Conservation (phyloP, 148 eudicot species). For the Fagopyrum homotropicum region DNA sequence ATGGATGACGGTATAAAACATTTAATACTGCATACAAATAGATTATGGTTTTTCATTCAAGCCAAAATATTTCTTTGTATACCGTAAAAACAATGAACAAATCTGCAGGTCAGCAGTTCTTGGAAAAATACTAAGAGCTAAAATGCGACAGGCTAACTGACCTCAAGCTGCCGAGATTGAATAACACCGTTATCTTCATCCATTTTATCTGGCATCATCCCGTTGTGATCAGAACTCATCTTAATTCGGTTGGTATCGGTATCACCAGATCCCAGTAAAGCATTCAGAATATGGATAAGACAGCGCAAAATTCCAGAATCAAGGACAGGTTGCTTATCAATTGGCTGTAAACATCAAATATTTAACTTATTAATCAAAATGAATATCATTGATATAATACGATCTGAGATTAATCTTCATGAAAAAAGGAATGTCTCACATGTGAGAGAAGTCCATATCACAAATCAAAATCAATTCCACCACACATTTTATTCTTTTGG, state of each 20-base stretch:
- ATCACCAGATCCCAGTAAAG: constrained; percentile 67
- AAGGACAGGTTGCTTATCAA: constrained; percentile 92
- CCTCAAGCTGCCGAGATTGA: constrained; percentile 70
- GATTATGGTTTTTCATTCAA: neutral
- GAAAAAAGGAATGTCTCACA: neutral
- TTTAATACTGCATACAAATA: neutral
- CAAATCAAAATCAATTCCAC: neutral
- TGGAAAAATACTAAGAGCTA: neutral
- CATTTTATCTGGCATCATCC: constrained; percentile 14
- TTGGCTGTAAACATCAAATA: constrained; percentile 43
- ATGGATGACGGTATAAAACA: constrained; percentile 14
- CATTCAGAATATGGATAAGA: constrained; percentile 74
- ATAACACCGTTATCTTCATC: constrained; percentile 27
- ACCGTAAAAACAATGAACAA: neutral
- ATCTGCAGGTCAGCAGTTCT: neutral
- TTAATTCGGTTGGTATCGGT: constrained; percentile 29
- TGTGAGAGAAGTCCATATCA: neutral
- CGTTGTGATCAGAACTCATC: constrained; percentile 26
- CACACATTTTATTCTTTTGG: neutral
- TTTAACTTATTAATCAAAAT: neutral
- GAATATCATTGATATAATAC: neutral
- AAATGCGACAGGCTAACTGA: constrained; percentile 20
- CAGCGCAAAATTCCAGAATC: constrained; percentile 98
- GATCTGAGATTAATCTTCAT: neutral
- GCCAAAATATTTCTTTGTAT: neutral